A percentile compares a stretch with the other conserved stretches of the same genome.
phyloP scores from a whole-genome alignment of 176 grass and related monocot genomes.

The Bothriochloa decipiens region DNA sequence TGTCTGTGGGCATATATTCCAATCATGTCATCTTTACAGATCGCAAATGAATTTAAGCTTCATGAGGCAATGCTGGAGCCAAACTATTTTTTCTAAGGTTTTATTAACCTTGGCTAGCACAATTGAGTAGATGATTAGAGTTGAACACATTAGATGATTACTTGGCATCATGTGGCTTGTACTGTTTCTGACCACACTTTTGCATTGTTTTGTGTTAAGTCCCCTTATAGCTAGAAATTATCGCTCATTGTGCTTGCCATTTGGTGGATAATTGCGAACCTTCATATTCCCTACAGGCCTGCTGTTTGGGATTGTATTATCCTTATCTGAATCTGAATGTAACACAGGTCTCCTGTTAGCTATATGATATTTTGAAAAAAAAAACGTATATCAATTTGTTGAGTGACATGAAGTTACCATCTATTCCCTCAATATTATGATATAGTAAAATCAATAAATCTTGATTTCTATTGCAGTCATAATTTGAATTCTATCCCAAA shows the following conservation, averaged over 20 bases:
- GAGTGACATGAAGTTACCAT: neutral
- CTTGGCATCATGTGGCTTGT: neutral
- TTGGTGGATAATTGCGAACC: neutral
- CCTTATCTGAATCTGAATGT: no score
- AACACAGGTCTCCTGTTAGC: neutral
- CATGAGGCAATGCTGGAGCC: neutral
- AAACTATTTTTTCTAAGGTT: neutral
- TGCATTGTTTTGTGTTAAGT: neutral
- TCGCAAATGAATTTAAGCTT: neutral
- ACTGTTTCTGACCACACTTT: neutral
- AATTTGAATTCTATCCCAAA: neutral
- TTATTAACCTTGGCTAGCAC: neutral
- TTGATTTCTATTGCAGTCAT: no score
- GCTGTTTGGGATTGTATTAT: no score
- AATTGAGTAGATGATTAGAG: neutral
- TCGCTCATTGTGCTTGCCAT: neutral
- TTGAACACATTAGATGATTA: neutral
- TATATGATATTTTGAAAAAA: no score
- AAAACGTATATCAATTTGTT: neutral
- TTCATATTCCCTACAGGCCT: neutral
- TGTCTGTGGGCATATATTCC: neutral
- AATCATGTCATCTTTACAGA: neutral
- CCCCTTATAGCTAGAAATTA: neutral
- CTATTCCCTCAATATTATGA: neutral
- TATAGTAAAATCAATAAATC: neutral